phyloP scores from a whole-genome alignment of 257 asterid genomes.

The Rhazya stricta region DNA sequence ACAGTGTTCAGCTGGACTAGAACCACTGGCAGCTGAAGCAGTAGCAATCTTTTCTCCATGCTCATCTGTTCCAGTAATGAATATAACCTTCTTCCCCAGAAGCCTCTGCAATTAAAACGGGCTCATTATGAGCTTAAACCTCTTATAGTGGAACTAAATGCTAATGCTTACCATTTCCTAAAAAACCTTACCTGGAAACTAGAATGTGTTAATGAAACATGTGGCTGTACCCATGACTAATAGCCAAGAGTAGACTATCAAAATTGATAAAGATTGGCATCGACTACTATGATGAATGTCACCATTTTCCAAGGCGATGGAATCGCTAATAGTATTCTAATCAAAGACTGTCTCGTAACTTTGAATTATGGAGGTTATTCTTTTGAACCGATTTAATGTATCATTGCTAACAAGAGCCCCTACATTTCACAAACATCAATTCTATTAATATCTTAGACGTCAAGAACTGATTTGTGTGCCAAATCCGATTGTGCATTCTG shows the following conservation, averaged over 20 bases:
- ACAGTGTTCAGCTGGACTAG: slow-evolving; percentile 74
- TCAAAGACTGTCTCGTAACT: background rate
- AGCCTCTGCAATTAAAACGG: slow-evolving; percentile 59
- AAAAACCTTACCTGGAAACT: too few species aligned
- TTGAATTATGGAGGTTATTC: background rate
- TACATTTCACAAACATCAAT: background rate
- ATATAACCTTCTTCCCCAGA: slow-evolving; percentile 69
- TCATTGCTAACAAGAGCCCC: background rate
- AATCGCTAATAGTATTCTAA: background rate
- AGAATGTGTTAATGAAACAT: background rate
- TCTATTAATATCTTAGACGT: background rate
- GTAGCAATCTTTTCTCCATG: slow-evolving; percentile 94
- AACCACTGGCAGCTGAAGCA: slow-evolving; percentile 76
- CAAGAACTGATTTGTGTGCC: background rate
- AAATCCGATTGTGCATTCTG: background rate
- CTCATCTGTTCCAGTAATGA: slow-evolving; percentile 93
- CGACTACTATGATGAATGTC: background rate
- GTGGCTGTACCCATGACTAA: background rate
- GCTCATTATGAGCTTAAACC: background rate
- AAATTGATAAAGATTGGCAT: background rate
- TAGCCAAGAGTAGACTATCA: background rate
- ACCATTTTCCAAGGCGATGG: background rate
- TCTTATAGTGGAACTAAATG: background rate
- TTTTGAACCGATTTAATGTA: background rate
- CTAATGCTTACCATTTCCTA: background rate